Conservation (phyloP, 306 rosid species). For the Dalbergia oliveri region DNA sequence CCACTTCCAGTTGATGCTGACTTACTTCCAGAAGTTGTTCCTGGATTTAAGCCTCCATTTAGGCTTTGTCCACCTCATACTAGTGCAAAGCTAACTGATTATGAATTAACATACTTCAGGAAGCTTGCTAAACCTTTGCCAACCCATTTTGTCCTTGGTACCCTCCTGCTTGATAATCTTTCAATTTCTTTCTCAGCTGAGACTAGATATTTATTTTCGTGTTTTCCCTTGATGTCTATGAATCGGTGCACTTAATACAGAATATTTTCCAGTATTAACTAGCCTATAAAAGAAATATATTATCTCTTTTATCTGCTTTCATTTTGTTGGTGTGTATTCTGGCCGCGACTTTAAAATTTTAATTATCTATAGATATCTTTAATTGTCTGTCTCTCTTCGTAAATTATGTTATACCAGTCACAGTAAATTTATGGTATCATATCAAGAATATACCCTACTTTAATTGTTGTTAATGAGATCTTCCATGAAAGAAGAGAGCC, state of each 20-base stretch:
- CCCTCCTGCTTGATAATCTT: conserved; percentile 35
- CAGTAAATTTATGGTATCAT: not conserved
- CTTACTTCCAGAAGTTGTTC: conserved; percentile 80
- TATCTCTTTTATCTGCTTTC: conserved; percentile 5
- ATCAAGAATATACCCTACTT: not conserved
- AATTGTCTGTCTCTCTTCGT: not conserved
- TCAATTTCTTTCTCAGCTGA: conserved; percentile 35
- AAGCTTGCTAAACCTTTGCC: conserved; percentile 76
- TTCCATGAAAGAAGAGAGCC: not conserved
- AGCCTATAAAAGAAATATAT: not conserved
- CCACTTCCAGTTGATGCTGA: conserved; percentile 96
- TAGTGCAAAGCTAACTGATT: conserved; percentile 62
- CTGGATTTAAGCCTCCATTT: conserved; percentile 72
- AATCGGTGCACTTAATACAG: conserved; percentile 17
- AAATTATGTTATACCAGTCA: not conserved
- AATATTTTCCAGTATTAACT: not conserved
- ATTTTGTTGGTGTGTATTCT: not conserved
- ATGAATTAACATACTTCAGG: conserved; percentile 75
- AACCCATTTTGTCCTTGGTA: conserved; percentile 94
- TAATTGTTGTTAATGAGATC: not conserved
- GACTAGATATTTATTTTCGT: conserved; percentile 25
- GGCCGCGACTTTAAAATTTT: not conserved
- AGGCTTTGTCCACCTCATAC: conserved; percentile 74
- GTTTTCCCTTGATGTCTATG: conserved; percentile 11
- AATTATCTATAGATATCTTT: not conserved